Evolutionary conservation across 345 rosid species (phyloP).

Genomic region (Citrus inodora): DNA sequence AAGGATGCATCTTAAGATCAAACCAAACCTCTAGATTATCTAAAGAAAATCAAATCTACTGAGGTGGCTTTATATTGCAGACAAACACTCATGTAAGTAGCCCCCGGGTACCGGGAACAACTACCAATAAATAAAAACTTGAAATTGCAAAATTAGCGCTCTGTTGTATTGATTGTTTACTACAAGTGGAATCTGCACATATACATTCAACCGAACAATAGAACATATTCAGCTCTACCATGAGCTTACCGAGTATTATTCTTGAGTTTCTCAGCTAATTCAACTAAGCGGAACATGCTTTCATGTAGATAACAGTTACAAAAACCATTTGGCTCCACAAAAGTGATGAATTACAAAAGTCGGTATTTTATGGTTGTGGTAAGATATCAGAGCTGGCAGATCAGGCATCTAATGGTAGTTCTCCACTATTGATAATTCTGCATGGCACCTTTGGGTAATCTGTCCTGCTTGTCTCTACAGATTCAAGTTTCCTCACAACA

Average conservation of each 20-base stretch:
- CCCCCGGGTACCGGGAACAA: background rate
- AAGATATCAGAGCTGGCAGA: background rate
- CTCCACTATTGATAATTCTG: slow-evolving; percentile 80
- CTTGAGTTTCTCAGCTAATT: slow-evolving; percentile 9
- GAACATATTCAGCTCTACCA: background rate
- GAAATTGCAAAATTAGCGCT: background rate
- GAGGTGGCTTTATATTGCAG: background rate
- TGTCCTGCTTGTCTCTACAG: slow-evolving; percentile 68
- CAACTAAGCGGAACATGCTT: background rate
- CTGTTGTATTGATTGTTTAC: background rate
- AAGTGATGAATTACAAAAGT: background rate
- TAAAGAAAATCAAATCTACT: background rate
- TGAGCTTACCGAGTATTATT: background rate
- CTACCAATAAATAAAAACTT: background rate
- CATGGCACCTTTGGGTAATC: slow-evolving; percentile 62
- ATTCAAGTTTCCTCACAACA: slow-evolving; percentile 65
- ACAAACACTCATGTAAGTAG: background rate
- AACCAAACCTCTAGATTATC: background rate
- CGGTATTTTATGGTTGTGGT: background rate
- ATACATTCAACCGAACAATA: background rate
- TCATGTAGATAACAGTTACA: background rate
- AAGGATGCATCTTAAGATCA: background rate
- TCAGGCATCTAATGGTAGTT: slow-evolving; percentile 67
- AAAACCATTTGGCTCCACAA: background rate
- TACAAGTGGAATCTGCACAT: background rate